Evolutionary conservation across 331 rosid species (phyloP), one percentile per base, ranked within the genome.

Genomic region (Erythrophleum ivorense): DNA sequence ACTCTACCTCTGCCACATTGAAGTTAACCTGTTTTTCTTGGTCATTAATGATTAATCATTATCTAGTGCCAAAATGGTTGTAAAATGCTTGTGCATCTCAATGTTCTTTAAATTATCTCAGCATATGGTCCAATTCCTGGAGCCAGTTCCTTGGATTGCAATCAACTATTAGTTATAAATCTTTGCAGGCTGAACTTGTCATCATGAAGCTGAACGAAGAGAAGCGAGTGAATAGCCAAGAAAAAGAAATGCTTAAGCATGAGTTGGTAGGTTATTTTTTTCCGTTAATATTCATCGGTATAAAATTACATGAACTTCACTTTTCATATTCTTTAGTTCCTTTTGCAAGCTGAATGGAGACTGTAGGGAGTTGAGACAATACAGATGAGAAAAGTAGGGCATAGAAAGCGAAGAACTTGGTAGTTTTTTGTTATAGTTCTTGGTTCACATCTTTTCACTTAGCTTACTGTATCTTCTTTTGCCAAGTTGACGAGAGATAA

Each of bases 121-220:
- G 68, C 68, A 31, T 57, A 78, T 78, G 77, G 52, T 78, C 52
- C 67, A 73, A 72, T 73, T 40, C 60, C 72, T 36, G 41, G 49
- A 52, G 69, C 78, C 71, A 53, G 77, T 80, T 77, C 86, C 81
- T 40, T 64, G 72, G 69, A 43, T 71, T 78, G 58, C 71, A 57
- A 74, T 45, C 45, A 64, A 60, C 38, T 45, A 41, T 18, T 70
- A 45, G 38, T 84, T 71, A 14, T 81, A 19, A 63, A 73, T 78
- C 52, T 79, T 50, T 87, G 86, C 88, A 96, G 98, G 98, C 95
- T 79, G 93, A 88, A 68, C 86, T 80, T 79, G 82, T 85, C 67
- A 84, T 92, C 84, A 76, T 0, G 85, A 92, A 84, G 89, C 84
- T 96, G 81, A 88, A 80, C 33, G 91, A 89, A 86, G 94, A 92